Evolutionary conservation across 306 rosid species (phyloP).

Genomic region (Fagus crenata): DNA sequence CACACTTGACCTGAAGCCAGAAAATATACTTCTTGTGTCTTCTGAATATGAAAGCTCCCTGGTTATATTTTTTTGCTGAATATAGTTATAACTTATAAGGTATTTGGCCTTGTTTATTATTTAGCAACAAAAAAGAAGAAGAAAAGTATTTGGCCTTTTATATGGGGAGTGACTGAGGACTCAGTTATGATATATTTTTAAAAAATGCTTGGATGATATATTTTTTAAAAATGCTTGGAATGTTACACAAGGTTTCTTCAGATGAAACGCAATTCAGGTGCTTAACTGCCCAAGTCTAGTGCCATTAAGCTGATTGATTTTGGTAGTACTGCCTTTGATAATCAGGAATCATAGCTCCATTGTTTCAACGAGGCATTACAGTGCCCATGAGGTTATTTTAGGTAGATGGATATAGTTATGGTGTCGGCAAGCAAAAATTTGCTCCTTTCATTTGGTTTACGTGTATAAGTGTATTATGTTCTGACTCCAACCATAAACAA

Average conservation of each 20-base stretch:
- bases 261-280: constrained; percentile 78
- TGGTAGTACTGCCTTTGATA: constrained; percentile 92
- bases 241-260: constrained; percentile 84
- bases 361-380: constrained; percentile 96
- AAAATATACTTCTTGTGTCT: constrained; percentile 96
- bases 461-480: constrained; percentile 13
- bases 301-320: constrained; percentile 99
- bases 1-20: constrained; percentile 98
- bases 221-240: constrained; percentile 47
- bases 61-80: constrained; percentile 28
- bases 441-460: constrained; percentile 27
- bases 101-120: too few species aligned
- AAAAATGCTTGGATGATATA: too few species aligned
- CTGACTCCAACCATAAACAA: constrained; percentile 12
- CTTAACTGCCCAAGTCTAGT: constrained; percentile 92
- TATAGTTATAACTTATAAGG: too few species aligned
- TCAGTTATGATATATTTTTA: constrained; percentile 27
- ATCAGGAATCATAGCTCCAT: constrained; percentile 85
- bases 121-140: too few species aligned
- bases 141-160: constrained; percentile 60
- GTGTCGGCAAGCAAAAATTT: constrained; percentile 45
- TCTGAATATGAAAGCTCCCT: constrained; percentile 87
- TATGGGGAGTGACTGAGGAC: constrained; percentile 29
- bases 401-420: constrained; percentile 54
- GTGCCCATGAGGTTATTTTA: constrained; percentile 97